Conservation (phyloP, 208 protist species). For the Crithidia expoeki region DNA sequence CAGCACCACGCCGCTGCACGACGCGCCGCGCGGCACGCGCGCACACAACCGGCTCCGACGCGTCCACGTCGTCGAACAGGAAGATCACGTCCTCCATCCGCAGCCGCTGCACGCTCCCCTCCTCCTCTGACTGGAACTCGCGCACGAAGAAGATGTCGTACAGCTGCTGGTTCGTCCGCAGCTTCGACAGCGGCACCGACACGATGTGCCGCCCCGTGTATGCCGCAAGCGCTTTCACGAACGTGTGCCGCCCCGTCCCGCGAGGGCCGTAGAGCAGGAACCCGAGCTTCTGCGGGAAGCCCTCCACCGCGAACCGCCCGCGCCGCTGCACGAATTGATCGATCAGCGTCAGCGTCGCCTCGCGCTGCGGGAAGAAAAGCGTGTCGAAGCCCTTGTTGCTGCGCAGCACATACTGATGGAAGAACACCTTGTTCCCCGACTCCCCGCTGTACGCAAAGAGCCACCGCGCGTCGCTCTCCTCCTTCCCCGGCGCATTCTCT, state of each 20-base stretch:
- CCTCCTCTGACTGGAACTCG: constrained; percentile 54
- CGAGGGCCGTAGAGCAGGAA: constrained; percentile 98
- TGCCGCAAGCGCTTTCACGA: constrained; percentile 98
- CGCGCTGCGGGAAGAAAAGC: constrained; percentile 84
- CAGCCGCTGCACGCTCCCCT: constrained; percentile 31
- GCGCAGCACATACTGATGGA: constrained; percentile 76
- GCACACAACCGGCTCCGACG: constrained; percentile 70
- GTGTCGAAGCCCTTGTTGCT: constrained; percentile 85
- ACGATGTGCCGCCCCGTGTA: constrained; percentile 96
- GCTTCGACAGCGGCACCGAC: constrained; percentile 64
- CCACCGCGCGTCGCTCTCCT: constrained; percentile 17
- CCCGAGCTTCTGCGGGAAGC: constrained; percentile 93
- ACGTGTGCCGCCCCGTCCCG: constrained; percentile 97
- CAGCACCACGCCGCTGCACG: constrained; percentile 33
- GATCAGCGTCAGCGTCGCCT: constrained; percentile 69
- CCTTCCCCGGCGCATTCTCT: constrained; percentile 9
- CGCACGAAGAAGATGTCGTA: constrained; percentile 88
- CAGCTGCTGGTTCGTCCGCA: constrained; percentile 89
- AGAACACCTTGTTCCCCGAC: constrained; percentile 31
- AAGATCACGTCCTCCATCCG: constrained; percentile 85
- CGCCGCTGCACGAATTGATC: constrained; percentile 76
- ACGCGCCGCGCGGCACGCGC: constrained; percentile 47
- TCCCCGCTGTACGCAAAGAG: constrained; percentile 28
- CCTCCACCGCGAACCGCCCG: constrained; percentile 82
- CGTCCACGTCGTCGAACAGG: constrained; percentile 85